A percentile compares a stretch with the other conserved stretches of the same genome.
Evolutionary conservation across 2,329 filamentous ascomycete species (phyloP).

Genomic region (Paraphoma sp.): DNA sequence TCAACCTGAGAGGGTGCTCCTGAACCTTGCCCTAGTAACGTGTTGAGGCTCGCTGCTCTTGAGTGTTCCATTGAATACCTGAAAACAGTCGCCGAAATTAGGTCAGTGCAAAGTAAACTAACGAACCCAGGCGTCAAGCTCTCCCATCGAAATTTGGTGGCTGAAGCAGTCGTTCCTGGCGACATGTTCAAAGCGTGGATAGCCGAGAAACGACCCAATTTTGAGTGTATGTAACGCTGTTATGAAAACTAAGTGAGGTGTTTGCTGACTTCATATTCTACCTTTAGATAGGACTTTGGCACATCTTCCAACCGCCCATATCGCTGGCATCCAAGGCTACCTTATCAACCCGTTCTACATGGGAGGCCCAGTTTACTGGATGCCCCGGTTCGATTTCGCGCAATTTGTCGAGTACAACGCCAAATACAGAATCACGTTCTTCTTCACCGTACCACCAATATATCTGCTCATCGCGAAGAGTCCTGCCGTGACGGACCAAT

Average conservation of each 20-base stretch:
- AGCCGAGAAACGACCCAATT: constrained; percentile 22
- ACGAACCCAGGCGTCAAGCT: constrained; percentile 47
- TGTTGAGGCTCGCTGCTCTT: neutral
- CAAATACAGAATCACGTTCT: constrained; percentile 58
- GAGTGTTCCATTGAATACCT: no score
- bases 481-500: constrained; percentile 62
- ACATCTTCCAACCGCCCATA: constrained; percentile 56
- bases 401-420: constrained; percentile 62
- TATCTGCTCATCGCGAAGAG: constrained; percentile 66
- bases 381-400: constrained; percentile 65
- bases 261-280: neutral
- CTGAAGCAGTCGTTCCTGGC: constrained; percentile 46
- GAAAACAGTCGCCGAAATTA: no score
- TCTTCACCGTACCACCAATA: constrained; percentile 68
- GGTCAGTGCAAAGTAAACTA: neutral
- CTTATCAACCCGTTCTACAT: constrained; percentile 53
- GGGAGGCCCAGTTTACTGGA: constrained; percentile 63
- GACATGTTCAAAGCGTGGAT: constrained; percentile 41
- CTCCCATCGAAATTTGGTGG: constrained; percentile 53
- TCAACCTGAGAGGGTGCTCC: no score
- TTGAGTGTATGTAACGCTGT: constrained; percentile 26
- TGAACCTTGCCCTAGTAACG: no score
- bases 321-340: constrained; percentile 57
- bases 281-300: constrained; percentile 22
- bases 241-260: neutral